These are phyloP conservation scores for Nemophila menziesii DNA, from an alignment of 257 asterid genomes.

Conservation along the genomic window DNA sequence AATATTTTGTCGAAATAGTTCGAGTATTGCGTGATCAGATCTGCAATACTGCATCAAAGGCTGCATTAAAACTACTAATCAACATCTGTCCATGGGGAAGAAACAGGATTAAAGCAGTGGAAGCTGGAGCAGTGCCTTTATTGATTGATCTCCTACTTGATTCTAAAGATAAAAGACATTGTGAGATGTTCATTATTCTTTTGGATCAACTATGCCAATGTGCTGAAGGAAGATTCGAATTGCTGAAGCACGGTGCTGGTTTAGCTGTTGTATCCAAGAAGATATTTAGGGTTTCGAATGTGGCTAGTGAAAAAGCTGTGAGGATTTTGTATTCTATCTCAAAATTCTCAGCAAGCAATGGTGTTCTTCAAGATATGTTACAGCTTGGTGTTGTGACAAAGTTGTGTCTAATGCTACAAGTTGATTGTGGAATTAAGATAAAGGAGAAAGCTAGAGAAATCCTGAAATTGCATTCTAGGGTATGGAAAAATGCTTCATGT, in stretches of 20 bases:
- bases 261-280: conserved; percentile 70
- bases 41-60: conserved; percentile 33
- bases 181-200: conserved; percentile 35
- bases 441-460: conserved; percentile 67
- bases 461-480: conserved; percentile 43
- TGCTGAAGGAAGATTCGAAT: conserved; percentile 77
- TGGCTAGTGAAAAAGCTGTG: conserved; percentile 53
- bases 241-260: conserved; percentile 60
- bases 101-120: conserved; percentile 50
- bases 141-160: conserved; percentile 47
- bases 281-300: conserved; percentile 64
- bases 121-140: conserved; percentile 29
- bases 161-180: conserved; percentile 24
- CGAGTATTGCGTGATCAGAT: conserved; percentile 33
- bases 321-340: conserved; percentile 50
- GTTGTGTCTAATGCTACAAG: conserved; percentile 52
- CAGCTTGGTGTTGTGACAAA: conserved; percentile 61
- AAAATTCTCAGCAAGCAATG: conserved; percentile 36
- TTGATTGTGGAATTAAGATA: conserved; percentile 44
- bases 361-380: conserved; percentile 58
- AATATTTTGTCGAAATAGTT: conserved; percentile 32
- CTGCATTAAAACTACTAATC: conserved; percentile 34
- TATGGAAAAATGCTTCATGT: conserved; percentile 61
- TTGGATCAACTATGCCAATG: conserved; percentile 60
- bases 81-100: conserved; percentile 38